Evolutionary conservation across 257 asterid genomes (phyloP), one percentile per base, ranked within the genome.

Genomic region (Perilla frutescens): DNA sequence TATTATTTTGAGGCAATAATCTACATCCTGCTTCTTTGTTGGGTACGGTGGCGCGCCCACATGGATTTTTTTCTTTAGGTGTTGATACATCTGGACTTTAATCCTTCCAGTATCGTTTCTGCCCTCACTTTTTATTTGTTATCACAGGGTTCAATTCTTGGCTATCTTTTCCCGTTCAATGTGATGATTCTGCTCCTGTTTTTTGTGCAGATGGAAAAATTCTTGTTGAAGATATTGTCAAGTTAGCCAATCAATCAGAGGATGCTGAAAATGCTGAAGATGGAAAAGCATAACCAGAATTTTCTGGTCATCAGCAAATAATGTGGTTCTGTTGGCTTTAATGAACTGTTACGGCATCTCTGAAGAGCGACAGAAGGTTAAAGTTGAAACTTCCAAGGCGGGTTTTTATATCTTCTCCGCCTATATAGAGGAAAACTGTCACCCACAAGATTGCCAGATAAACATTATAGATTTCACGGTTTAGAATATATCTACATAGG

Each of bases 201-300:
- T 77, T 68, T 74, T 62, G 14, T 53, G 62, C 92, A 93, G 98
- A 93, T 1, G 98, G 98, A 58, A 93, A 93, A 75, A 91, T 93
- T 72, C 92, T 86, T 3, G 98, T 93, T 82, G 96, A 91, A 81
- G 98, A 93, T 78, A 87, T 93, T 51, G 80, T 91, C 68, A 91
- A 82, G 86, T 80, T 93, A 72, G 96, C 91, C 66, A 80, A 89
- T 47, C 81, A 76, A 81, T 77, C 78, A 8, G 97, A 86, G 63
- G 96, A 88, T 8, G 79, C 75, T 7, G 96, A 87, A 79, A 66
- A 76, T 51, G 85, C 74, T 10, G 92, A 85, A 74, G 82, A 78
- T 45, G 86, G 84, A 73, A 89, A 89, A 77, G 43, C 81, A 14
- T 82, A 73, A 77, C 47, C 10, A 11, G 49, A 61, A 13, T 53